Percentiles rank a stretch among this genome's conserved stretches.
Conservation (phyloP, 2,329 filamentous ascomycete species). For the Chaetoscypha palmicola region DNA sequence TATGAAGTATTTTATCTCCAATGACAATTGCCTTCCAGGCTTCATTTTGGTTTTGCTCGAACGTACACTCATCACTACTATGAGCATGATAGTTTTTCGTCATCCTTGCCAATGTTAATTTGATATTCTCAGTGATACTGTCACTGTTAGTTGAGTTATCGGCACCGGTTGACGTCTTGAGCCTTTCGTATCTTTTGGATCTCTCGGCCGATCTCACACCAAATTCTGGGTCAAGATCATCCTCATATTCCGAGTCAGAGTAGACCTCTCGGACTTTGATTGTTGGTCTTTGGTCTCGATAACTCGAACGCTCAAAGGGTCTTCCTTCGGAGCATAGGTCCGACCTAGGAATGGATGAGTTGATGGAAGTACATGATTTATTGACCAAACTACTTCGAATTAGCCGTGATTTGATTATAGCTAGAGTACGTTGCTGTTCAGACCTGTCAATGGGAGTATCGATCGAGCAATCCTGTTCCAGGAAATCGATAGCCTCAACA, state of each 20-base stretch:
- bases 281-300: slow-evolving; percentile 2
- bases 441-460: no score
- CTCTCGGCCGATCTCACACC: slow-evolving; percentile 5
- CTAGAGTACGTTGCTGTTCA: no score
- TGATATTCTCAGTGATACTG: slow-evolving; percentile 11
- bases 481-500: slow-evolving; percentile 11
- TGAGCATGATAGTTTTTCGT: slow-evolving; percentile 16
- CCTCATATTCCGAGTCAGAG: slow-evolving; percentile 3
- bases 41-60: slow-evolving; percentile 3
- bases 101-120: slow-evolving; percentile 19
- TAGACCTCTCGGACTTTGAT: slow-evolving; percentile 3
- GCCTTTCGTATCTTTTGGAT: slow-evolving; percentile 6
- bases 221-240: slow-evolving; percentile 11
- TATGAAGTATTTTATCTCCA: slow-evolving; percentile 7
- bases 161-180: background rate
- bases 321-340: no score
- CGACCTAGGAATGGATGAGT: no score
- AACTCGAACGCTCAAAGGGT: background rate
- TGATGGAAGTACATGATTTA: no score
- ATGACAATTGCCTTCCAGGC: slow-evolving; percentile 11
- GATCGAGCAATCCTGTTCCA: slow-evolving; percentile 3
- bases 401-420: no score
- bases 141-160: background rate
- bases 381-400: no score
- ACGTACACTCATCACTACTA: background rate